Conservation (phyloP, 352 stramenopile species). For the Pythium myriotylum region DNA sequence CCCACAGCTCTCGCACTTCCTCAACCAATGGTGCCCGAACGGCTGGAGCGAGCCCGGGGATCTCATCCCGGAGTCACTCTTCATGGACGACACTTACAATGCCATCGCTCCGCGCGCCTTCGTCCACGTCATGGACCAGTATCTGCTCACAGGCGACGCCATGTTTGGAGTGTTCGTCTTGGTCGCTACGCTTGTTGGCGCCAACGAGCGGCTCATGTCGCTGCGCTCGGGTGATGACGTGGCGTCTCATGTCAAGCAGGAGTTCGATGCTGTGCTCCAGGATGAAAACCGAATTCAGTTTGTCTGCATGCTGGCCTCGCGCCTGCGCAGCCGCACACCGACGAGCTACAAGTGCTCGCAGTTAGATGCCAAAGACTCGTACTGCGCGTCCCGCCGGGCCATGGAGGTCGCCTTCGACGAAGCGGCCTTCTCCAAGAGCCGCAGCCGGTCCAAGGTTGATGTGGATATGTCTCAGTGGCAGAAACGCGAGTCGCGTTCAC, state of each 20-base stretch:
- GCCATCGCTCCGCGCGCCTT: slow-evolving; percentile 59
- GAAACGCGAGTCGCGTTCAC: slow-evolving; percentile 72
- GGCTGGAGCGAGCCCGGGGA: slow-evolving; percentile 66
- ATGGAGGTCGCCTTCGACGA: slow-evolving; percentile 65
- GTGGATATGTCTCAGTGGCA: slow-evolving; percentile 86
- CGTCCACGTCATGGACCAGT: slow-evolving; percentile 80
- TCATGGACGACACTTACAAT: slow-evolving; percentile 70
- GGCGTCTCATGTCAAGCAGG: slow-evolving; percentile 38
- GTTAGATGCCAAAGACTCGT: slow-evolving; percentile 39
- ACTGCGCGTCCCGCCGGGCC: slow-evolving; percentile 53
- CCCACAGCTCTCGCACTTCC: slow-evolving; percentile 59
- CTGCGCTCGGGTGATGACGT: slow-evolving; percentile 43
- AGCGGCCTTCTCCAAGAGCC: slow-evolving; percentile 28
- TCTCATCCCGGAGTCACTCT: slow-evolving; percentile 56
- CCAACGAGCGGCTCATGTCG: slow-evolving; percentile 40
- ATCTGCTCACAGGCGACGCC: slow-evolving; percentile 68
- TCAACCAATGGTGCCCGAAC: slow-evolving; percentile 74
- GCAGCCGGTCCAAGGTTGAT: slow-evolving; percentile 29
- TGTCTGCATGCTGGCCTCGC: slow-evolving; percentile 61
- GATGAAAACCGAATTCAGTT: slow-evolving; percentile 53
- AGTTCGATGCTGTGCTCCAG: slow-evolving; percentile 38
- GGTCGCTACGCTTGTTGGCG: slow-evolving; percentile 55
- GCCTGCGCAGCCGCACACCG: slow-evolving; percentile 61
- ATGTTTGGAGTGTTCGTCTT: slow-evolving; percentile 76
- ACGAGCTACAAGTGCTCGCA: slow-evolving; percentile 67